Evolutionary conservation across 2,329 filamentous ascomycete genomes (phyloP), one percentile per base, ranked within the genome.

Genomic region (Sphaerulina musiva): DNA sequence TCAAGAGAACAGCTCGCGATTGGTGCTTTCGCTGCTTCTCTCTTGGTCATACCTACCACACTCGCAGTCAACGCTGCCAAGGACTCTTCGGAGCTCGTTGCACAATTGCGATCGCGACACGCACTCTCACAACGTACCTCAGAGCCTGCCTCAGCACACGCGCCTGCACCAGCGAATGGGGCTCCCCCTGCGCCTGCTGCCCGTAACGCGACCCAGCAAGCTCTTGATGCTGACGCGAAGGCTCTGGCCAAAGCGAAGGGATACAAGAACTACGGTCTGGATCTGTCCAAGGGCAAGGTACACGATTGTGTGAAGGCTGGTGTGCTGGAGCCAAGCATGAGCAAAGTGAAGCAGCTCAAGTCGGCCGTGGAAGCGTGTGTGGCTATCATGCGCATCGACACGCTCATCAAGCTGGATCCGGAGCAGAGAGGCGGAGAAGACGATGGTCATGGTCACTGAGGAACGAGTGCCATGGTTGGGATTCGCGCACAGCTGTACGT

Each of bases 321-420:
- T 69, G 91, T 98, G 58, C 74, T 98, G 68, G 93, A 98, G 78
- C 93, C 93, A 32, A 95, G 87, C 74, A 90, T 98, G 78, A 96
- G 92, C 81, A 98, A 98, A 80, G 82, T 98, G 64, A 87, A 92
- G 74, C 93, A 97, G 79, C 79, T 98, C 69, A 98, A 98, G 85
- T 95, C 87, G 74, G 93, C 93, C 29, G 93, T 98, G 47, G 93
- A 98, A 77, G 93, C 93, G 52, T 97, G 93, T 74, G 95, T 98
- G 73, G 88, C 90, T 69, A 97, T 98, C 72, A 97, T 98, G 93
- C 83, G 93, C 68, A 98, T 98, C 70, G 93, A 98, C 77, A 97
- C 93, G 62, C 80, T 98, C 74, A 97, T 98, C 76, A 95, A 95
- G 79, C 77, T 98, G 73, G 93, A 98, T 78, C 91, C 91, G 14